A percentile compares a stretch with the other conserved stretches of the same genome.
Conservation (phyloP, 169 alveolate species). For the Eimeria sp. region DNA sequence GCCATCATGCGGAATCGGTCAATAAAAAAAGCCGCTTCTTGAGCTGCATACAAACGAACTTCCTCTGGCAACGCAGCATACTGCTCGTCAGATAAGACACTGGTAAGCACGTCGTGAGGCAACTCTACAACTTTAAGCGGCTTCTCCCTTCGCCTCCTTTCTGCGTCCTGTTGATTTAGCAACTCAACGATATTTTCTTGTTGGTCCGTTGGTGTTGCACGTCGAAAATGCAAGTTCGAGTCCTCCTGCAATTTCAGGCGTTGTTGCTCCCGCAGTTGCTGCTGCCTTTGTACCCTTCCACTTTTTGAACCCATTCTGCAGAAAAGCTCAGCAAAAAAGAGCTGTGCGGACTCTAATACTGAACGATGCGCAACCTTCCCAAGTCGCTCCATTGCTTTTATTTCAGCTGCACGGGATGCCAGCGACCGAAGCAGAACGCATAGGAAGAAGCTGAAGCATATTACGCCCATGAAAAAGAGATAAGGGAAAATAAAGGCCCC, state of each 20-base stretch:
- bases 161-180: background rate
- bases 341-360: background rate
- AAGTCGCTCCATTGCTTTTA: constrained; percentile 45
- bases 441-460: constrained; percentile 51
- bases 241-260: background rate
- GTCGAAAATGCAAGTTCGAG: background rate
- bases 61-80: constrained; percentile 48
- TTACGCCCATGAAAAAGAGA: constrained; percentile 65
- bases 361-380: constrained; percentile 21
- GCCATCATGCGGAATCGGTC: constrained; percentile 61
- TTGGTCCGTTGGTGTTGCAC: background rate
- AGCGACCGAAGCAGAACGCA: constrained; percentile 75
- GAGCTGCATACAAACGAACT: constrained; percentile 30
- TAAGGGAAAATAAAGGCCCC: constrained; percentile 43
- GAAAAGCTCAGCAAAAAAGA: constrained; percentile 11
- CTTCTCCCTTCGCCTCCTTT: constrained; percentile 38
- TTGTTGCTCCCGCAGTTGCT: background rate
- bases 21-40: constrained; percentile 33
- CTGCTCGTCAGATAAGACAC: constrained; percentile 67
- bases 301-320: constrained; percentile 5
- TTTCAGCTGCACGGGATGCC: constrained; percentile 62
- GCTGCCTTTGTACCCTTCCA: background rate
- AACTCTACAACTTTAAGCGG: constrained; percentile 69
- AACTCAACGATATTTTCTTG: background rate
- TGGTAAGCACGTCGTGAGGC: constrained; percentile 73